Base-by-base conservation (phyloP, 2,329 filamentous ascomycete genomes). In the Aspergillus piperis region DNA sequence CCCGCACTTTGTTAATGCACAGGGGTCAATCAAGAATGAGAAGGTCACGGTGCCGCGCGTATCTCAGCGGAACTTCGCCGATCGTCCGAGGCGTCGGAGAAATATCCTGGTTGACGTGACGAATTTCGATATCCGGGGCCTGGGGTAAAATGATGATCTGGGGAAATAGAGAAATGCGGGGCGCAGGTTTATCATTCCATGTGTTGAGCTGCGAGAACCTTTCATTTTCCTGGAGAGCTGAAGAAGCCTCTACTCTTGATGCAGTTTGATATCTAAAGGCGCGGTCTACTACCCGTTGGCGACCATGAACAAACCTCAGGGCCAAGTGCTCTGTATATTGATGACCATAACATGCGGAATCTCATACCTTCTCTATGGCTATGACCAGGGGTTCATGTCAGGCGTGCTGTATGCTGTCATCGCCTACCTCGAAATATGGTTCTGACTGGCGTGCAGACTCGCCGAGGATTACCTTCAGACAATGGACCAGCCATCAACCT, bases 301-400 rank as follows among this genome's bases (percentile, higher is more conserved):
- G 41, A 44, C 8, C 5, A 44, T 44, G 41, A 21, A 44, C 4
- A 44, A 23, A 15, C 41, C 6, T 5, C 41, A 44, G 41, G 41
- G 41, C 4, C 19, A 44, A 44, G 19, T 44, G 41, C 41, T 44
- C 41, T 44, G 41, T 11, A 23, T 44, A 11, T 21, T 44, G 41
- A 44, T 44, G 19, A 44, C 41, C 41, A n/a, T 44, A 19, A 44
- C 41, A 23, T 44, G 41, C 4, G 41, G 41, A 5, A 23, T 44
- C 19, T 44, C 41, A 15, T 44, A 44, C 23, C 17, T 56, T 1
- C 39, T 56, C 11, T 56, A 47, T 19, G 53, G 53, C 17, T 56
- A 56, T 32, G 53, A 56, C n/a, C 53, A 56, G n/a, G 53, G 53
- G 10, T 48, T 58, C 47, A 44, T 44, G 41, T 44, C 41, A 11